Evolutionary conservation across 495 filamentous ascomycete species (phyloP).

Genomic region (Aspergillus sclerotioniger): DNA sequence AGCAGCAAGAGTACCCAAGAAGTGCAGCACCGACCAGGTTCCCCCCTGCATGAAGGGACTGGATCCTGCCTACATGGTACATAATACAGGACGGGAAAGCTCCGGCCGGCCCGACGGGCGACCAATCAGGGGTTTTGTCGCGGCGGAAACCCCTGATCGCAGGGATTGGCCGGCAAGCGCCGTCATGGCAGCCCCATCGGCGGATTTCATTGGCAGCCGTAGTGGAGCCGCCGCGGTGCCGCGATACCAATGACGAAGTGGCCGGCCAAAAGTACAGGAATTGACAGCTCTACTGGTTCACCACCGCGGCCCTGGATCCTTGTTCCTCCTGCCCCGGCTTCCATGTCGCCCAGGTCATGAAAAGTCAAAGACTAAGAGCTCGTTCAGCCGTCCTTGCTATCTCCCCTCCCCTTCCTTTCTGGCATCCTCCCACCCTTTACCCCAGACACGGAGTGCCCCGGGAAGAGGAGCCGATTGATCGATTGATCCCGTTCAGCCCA

Average conservation of each 20-base stretch:
- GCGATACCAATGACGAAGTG: background rate
- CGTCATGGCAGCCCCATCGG: background rate
- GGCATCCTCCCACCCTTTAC: background rate
- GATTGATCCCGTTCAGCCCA: background rate
- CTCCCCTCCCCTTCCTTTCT: conserved; percentile 4
- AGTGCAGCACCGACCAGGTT: no score
- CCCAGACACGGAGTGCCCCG: background rate
- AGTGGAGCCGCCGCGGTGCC: background rate
- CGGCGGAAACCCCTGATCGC: background rate
- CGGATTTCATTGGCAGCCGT: conserved; percentile 4
- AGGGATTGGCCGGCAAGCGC: conserved; percentile 4
- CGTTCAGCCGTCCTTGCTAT: background rate
- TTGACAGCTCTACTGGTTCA: conserved; percentile 17
- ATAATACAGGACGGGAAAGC: background rate
- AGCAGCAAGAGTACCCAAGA: no score
- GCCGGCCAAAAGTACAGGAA: conserved; percentile 10
- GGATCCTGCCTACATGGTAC: background rate
- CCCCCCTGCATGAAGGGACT: no score
- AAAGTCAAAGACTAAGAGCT: background rate
- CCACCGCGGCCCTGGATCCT: background rate
- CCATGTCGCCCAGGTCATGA: conserved; percentile 1
- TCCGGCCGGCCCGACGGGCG: no score
- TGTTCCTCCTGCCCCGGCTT: background rate
- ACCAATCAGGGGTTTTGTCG: background rate
- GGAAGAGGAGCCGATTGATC: background rate